Conservation (phyloP, 306 rosid species). For the barrel medic (Medicago truncatula) region DNA sequence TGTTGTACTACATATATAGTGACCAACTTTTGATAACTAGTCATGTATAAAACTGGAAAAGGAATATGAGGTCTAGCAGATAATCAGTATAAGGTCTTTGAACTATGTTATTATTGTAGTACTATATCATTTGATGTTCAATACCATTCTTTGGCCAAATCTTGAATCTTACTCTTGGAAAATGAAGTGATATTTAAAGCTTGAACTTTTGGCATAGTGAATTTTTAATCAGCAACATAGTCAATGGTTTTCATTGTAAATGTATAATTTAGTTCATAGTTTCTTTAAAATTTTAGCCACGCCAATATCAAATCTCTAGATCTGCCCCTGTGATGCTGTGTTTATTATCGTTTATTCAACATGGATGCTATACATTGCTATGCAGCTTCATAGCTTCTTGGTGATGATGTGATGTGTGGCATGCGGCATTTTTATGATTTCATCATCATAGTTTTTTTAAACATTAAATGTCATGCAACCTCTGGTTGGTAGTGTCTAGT, state of each 20-base stretch:
- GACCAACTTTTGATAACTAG: background rate
- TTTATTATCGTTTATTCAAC: conserved; percentile 15
- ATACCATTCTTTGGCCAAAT: background rate
- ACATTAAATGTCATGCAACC: background rate
- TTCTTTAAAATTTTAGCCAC: no score
- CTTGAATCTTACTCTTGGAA: background rate
- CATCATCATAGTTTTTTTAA: background rate
- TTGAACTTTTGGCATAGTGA: conserved; percentile 1
- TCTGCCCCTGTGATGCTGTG: background rate
- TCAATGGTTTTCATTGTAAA: no score
- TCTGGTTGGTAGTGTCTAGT: background rate
- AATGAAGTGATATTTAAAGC: background rate
- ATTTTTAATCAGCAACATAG: no score
- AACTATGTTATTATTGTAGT: conserved; percentile 12
- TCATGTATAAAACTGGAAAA: conserved; percentile 8
- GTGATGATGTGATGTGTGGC: conserved; percentile 17
- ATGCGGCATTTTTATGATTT: background rate
- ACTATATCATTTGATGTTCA: conserved; percentile 6
- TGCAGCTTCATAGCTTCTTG: conserved; percentile 4
- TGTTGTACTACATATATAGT: background rate
- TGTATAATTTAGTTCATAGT: no score
- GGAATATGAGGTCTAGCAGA: conserved; percentile 6
- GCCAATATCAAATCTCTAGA: no score
- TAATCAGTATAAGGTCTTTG: background rate
- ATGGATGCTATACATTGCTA: conserved; percentile 6